These are phyloP conservation scores for Penicillium roqueforti DNA, from an alignment of 495 filamentous ascomycete genomes.

Conservation along the genomic window DNA sequence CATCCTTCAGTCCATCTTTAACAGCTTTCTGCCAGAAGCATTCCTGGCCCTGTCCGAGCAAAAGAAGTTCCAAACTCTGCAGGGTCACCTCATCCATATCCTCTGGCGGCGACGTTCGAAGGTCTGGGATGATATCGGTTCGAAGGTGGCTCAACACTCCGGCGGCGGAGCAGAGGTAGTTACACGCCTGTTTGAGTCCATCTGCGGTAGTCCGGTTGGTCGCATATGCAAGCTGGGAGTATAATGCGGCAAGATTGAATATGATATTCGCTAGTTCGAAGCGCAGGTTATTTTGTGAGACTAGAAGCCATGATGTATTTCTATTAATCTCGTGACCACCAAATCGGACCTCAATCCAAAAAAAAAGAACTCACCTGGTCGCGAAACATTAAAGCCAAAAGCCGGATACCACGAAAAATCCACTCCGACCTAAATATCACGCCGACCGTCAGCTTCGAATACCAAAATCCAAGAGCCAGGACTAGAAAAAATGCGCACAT, in stretches of 20 bases:
- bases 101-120: constrained; percentile 81
- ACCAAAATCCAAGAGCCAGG: neutral
- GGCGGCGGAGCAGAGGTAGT: constrained; percentile 85
- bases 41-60: constrained; percentile 90
- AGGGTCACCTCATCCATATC: constrained; percentile 92
- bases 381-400: constrained; percentile 80
- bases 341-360: neutral
- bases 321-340: neutral
- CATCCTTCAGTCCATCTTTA: constrained; percentile 88
- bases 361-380: constrained; percentile 49
- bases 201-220: constrained; percentile 76
- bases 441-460: neutral
- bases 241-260: constrained; percentile 88
- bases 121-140: constrained; percentile 72
- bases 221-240: constrained; percentile 83
- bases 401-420: constrained; percentile 96
- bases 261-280: constrained; percentile 93
- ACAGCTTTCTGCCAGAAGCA: constrained; percentile 98
- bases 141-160: constrained; percentile 81
- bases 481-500: constrained; percentile 53
- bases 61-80: constrained; percentile 74
- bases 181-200: constrained; percentile 83
- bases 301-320: constrained; percentile 17
- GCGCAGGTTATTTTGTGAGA: constrained; percentile 86
- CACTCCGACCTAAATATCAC: constrained; percentile 66